Base-by-base conservation (phyloP, 2,329 filamentous ascomycete genomes). In the Nannizzia gypsea region DNA sequence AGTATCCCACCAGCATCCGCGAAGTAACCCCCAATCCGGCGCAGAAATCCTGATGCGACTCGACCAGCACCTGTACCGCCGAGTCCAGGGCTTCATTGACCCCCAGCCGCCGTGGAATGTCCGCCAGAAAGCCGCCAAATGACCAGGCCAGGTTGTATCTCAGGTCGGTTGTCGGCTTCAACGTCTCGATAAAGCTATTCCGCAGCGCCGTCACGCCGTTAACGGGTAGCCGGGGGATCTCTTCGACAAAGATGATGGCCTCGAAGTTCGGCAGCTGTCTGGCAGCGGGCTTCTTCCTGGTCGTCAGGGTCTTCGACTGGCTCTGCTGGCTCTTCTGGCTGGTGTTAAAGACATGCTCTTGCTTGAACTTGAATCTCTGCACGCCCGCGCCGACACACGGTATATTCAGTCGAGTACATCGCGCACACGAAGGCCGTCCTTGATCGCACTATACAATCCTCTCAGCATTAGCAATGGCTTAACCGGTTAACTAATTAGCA, bases 321-420 rank as follows among this genome's bases (percentile, higher is more conserved):
- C 34, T 36, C 31, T 36, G 31, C 31, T 36, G 31, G 31, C 31
- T 36, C 31, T 36, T 8, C 24, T 28, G 15, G 31, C 34, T 13
- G 17, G 38, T n/a, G 38, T 11, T 24, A 36, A 17, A 28, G 20
- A n/a, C 13, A 15, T 50, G 36, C 34, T 57, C 34, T 40, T 78
- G 70, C 62, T 78, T 76, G 67, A 81, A 81, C 67, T 78, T 80
- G 69, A 72, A 81, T 52, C 79, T 72, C 59, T 74, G 71, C 65
- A 77, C 69, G 2, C 79, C 79, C 2, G 72, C 72, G 8, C 78
- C 79, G 26, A 77, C 62, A 59, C 79, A 81, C 1, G 66, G 64
- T 1, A 80, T 74, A 5, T 70, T 67, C 3, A 79, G 67, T 31
- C 78, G 76, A 15, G 71, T 63, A 60, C 79, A 81, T 70, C 78